Evolutionary conservation across 495 filamentous ascomycete genomes (phyloP), one percentile per base, ranked within the genome.

Genomic region (Aspergillus nidulans): DNA sequence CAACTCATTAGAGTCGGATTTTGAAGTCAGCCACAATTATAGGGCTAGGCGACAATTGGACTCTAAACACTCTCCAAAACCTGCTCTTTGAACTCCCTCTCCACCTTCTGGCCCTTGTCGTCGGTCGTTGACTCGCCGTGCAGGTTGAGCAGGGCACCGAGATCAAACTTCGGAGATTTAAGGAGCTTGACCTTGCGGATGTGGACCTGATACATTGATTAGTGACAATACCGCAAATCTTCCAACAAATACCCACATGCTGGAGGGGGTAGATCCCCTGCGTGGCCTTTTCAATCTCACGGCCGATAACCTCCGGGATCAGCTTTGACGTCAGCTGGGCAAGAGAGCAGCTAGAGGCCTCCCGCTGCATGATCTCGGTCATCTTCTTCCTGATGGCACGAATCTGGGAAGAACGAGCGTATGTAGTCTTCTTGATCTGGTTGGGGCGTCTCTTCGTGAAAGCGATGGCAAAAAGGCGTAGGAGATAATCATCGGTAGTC

Each of bases 391-490:
- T 86, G 73, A 98, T 98, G 61, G 87, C 84, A 55, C 95, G 85
- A 73, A 97, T 97, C 77, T 98, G 94, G 54, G 92, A 96, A 63
- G 89, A 88, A 55, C 85, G 83, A 56, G 94, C 94, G 71, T 98
- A 98, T 66, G 95, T 97, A 63, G 94, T 98, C 86, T 97, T 97
- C 88, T 96, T 96, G 81, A 98, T 91, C 81, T 98, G 94, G 81
- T 98, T 98, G 59, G 91, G 91, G 65, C 94, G 84, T 72, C 89
- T 81, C 88, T 97, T 97, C 73, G 94, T 98, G 83, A 98, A 98
- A 60, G 94, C 94, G 66, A 98, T 97, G 72, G 88, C 89, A 78
- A 98, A 98, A 61, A 98, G 86, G 59, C 94, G 90, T 74, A 98
- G 81, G 65, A 97, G 91, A 81, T 98, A 97, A 73, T 98, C 92